Conservation (phyloP, 106 monocot species). For the Dendrobium chrysotoxum region DNA sequence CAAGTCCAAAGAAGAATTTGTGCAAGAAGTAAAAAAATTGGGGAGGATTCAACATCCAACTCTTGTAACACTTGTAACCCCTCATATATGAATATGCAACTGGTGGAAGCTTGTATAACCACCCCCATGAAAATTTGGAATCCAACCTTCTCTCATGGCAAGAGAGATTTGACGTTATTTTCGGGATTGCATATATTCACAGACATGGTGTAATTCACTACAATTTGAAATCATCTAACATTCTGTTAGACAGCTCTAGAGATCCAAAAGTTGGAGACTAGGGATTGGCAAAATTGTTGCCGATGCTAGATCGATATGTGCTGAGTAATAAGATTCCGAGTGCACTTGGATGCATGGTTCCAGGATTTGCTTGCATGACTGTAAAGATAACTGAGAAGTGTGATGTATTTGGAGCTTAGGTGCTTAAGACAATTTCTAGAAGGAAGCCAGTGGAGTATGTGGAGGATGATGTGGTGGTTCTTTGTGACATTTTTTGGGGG, state of each 20-base stretch:
- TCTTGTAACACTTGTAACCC: conserved; percentile 37
- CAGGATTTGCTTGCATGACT: conserved; percentile 19
- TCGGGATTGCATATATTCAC: conserved; percentile 19
- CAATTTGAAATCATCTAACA: conserved; percentile 28
- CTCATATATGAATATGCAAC: conserved; percentile 49
- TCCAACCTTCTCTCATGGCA: conserved; percentile 22
- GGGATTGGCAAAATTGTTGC: conserved; percentile 34
- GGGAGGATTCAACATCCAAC: conserved; percentile 41
- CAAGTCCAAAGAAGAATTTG: conserved; percentile 57
- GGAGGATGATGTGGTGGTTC: conserved; percentile 35
- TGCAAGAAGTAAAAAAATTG: conserved; percentile 42
- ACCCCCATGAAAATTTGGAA: conserved; percentile 13
- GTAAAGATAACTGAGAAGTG: conserved; percentile 24
- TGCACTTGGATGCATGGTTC: conserved; percentile 35
- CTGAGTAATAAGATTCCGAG: conserved; percentile 27
- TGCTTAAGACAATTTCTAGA: conserved; percentile 10
- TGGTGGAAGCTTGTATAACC: conserved; percentile 25
- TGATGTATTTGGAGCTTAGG: conserved; percentile 29
- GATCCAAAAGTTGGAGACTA: conserved; percentile 25
- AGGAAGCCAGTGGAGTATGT: conserved; percentile 22
- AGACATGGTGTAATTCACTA: conserved; percentile 13
- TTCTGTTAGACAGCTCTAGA: conserved; percentile 14
- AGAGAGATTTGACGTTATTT: conserved; percentile 20
- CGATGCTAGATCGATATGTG: conserved; percentile 25
- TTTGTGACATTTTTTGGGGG: conserved; percentile 15